Evolutionary conservation across 2,329 filamentous ascomycete species (phyloP).

Genomic region (Colletotrichum lupini): DNA sequence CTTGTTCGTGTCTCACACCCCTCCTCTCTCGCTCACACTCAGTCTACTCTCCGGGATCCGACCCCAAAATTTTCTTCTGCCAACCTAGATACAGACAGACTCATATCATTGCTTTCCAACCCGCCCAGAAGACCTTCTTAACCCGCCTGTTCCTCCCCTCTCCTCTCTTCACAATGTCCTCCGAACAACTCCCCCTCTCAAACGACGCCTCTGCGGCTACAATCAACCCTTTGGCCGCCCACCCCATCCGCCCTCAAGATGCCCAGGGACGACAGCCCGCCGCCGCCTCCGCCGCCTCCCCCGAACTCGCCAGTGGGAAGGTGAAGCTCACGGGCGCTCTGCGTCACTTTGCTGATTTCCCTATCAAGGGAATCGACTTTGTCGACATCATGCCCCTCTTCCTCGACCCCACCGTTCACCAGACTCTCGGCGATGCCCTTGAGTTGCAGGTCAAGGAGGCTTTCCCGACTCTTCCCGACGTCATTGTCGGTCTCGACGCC

Average conservation of each 20-base stretch:
- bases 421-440: constrained; percentile 82
- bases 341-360: constrained; percentile 92
- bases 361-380: constrained; percentile 91
- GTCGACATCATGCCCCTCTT: constrained; percentile 99
- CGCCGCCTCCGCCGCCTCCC: constrained; percentile 69
- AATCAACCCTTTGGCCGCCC: constrained; percentile 46
- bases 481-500: constrained; percentile 93
- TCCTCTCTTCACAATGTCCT: constrained; percentile 49
- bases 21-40: constrained; percentile 23
- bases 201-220: constrained; percentile 36
- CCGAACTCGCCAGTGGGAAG: constrained; percentile 76
- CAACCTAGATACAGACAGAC: constrained; percentile 34
- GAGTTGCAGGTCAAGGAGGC: constrained; percentile 81
- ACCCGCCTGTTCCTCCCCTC: constrained; percentile 41
- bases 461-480: constrained; percentile 78
- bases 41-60: constrained; percentile 34
- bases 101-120: constrained; percentile 32
- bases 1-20: constrained; percentile 29
- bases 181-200: constrained; percentile 33
- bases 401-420: constrained; percentile 79
- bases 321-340: constrained; percentile 78
- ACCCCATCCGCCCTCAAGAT: constrained; percentile 55
- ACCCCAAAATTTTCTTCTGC: constrained; percentile 38
- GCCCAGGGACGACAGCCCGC: constrained; percentile 72
- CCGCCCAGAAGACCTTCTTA: constrained; percentile 38